Base-by-base conservation (phyloP, 768 basidiomycete genomes). In the Boletus subcaerulescens region DNA sequence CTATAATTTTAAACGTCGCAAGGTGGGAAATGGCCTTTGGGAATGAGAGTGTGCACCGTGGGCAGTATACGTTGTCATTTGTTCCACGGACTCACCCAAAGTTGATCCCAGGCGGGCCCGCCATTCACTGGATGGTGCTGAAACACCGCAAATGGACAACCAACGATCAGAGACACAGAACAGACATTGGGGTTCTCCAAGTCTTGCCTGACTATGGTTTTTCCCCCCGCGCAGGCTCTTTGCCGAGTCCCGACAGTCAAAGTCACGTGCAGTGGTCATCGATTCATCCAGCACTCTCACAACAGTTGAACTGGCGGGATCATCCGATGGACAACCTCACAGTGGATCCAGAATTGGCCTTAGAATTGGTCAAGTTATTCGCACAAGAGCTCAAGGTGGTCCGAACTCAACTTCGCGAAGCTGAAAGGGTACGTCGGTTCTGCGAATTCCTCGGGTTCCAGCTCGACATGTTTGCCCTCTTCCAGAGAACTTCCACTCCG, bases 311-410 rank as follows among this genome's bases (percentile, higher is more conserved):
- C 26, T 26, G 24, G 24, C 24, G 24, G 4, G 22, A n/a, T n/a
- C n/a, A n/a, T n/a, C n/a, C n/a, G n/a, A 64, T 62, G 69, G 62
- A 71, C 49, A 53, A 26, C 45, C 45, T 33, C 29, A 59, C n/a
- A n/a, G n/a, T 60, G 57, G 70, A 71, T 41, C 54, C 63, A 55
- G 70, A 70, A 53, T 22, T 65, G 4, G 42, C 70, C 33, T 12
- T 50, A 14, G 69, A 69, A 11, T 42, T 61, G 63, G 55, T 69
- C 41, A 68, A 63, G 42, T 11, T 71, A 9, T 38, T 70, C 20
- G 63, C 14, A 5, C 59, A 68, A 35, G 57, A 70, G 42, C 61
- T 70, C 50, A 71, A 65, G 39, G 18, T 29, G 2, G 57, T 55
- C 29, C 57, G 66, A 43, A 53, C 54, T 35, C 59, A 64, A 33